These are phyloP conservation scores for Peronospora belbahrii DNA, from an alignment of 352 stramenopile genomes.

Conservation along the genomic window DNA sequence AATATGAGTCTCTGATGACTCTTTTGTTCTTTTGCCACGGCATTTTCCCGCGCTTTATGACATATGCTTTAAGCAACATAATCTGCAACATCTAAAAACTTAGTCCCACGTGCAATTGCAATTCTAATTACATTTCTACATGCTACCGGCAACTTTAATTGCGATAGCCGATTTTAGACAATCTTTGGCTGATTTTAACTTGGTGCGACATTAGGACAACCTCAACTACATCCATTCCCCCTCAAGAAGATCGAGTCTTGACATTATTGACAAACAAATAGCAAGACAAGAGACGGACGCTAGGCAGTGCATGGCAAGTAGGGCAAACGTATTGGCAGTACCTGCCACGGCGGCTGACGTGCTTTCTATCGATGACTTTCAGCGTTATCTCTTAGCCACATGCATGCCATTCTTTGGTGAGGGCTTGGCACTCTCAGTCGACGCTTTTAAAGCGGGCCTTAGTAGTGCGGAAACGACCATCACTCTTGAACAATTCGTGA, in stretches of 20 bases:
- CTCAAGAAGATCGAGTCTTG: conserved; percentile 17
- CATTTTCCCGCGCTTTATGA: conserved; percentile 18
- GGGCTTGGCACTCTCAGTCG: conserved; percentile 28
- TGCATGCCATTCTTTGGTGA: conserved; percentile 66
- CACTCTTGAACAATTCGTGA: conserved; percentile 63
- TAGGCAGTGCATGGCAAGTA: conserved; percentile 22
- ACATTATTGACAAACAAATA: not conserved
- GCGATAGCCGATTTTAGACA: too few relatives aligned
- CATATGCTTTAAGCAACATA: not conserved
- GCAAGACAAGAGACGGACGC: not conserved
- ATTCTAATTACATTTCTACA: too few relatives aligned
- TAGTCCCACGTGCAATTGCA: too few relatives aligned
- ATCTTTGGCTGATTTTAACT: too few relatives aligned
- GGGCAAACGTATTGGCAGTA: conserved; percentile 18
- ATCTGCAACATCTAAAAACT: too few relatives aligned
- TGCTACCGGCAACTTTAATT: too few relatives aligned
- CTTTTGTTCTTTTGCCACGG: not conserved
- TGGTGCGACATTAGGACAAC: conserved; percentile 1
- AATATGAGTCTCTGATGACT: conserved; percentile 25
- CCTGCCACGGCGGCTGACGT: conserved; percentile 34
- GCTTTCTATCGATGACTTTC: conserved; percentile 39
- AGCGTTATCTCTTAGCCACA: conserved; percentile 51
- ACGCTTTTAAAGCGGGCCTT: conserved; percentile 43
- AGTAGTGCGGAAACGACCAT: conserved; percentile 20
- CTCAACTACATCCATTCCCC: conserved; percentile 5